Percentiles rank a stretch among this genome's conserved stretches.
phyloP scores from a whole-genome alignment of 306 rosid species.

The Quercus dentata region DNA sequence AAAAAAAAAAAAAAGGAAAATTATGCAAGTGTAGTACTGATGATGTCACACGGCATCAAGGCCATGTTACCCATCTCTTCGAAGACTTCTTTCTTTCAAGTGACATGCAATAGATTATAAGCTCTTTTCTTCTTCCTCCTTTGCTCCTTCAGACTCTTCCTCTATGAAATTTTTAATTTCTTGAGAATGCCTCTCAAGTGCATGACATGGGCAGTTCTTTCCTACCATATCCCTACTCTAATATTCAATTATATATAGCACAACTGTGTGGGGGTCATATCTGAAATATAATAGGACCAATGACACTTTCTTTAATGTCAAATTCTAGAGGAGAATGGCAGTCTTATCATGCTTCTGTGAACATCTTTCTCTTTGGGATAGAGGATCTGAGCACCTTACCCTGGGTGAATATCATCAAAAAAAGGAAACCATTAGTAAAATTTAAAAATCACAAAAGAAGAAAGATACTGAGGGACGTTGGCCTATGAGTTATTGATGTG shows the following conservation, averaged over 20 bases:
- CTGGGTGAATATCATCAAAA: not conserved
- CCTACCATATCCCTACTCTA: not conserved
- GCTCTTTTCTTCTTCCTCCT: not conserved
- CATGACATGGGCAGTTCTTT: not conserved
- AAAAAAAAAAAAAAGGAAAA: not conserved
- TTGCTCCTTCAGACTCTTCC: not conserved
- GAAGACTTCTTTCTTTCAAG: not conserved
- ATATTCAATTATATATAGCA: not conserved
- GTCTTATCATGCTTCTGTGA: not conserved
- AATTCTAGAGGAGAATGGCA: not conserved
- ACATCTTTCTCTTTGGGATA: not conserved
- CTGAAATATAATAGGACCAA: not conserved
- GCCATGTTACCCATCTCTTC: not conserved
- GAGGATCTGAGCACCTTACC: not conserved
- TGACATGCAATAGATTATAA: not conserved
- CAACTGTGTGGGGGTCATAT: not conserved
- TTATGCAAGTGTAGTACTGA: not conserved
- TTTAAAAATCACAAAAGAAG: not conserved
- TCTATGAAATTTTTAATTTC: not conserved
- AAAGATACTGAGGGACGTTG: not conserved
- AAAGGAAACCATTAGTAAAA: not conserved
- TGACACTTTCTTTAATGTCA: not conserved
- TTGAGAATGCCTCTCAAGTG: not conserved
- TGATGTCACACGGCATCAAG: not conserved
- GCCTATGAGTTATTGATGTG: too few species aligned